Percentiles rank a stretch among this genome's conserved stretches.
These are phyloP conservation scores for Taxawa tesnikishii DNA, from an alignment of 2,329 filamentous ascomycete species.

Conservation along the genomic window DNA sequence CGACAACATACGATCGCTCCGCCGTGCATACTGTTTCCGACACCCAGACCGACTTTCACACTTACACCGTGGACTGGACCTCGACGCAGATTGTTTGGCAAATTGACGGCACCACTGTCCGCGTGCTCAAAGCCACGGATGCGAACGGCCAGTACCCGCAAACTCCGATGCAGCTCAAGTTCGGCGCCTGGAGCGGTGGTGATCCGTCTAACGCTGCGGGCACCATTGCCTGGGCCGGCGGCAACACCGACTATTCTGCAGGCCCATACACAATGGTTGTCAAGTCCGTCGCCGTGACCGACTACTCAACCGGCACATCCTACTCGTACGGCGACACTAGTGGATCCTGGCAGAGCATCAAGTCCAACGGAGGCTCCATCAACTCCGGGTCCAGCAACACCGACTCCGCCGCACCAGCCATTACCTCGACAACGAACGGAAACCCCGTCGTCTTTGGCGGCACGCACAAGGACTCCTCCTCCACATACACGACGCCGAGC, in stretches of 20 bases:
- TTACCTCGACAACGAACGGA: constrained; percentile 49
- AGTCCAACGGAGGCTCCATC: constrained; percentile 64
- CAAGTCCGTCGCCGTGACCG: constrained; percentile 61
- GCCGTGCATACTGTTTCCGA: constrained; percentile 57
- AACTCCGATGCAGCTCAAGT: constrained; percentile 87
- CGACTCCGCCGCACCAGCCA: constrained; percentile 43
- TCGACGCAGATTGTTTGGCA: constrained; percentile 74
- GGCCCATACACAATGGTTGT: constrained; percentile 84
- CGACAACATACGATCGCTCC: constrained; percentile 74
- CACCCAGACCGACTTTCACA: constrained; percentile 68
- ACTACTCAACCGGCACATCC: constrained; percentile 83
- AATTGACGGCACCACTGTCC: constrained; percentile 64
- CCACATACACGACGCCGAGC: constrained; percentile 10
- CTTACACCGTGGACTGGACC: constrained; percentile 89
- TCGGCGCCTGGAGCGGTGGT: constrained; percentile 86
- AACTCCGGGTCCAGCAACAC: constrained; percentile 42
- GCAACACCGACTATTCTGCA: constrained; percentile 67
- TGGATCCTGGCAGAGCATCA: constrained; percentile 72
- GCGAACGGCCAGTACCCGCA: constrained; percentile 79
- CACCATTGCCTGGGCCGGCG: constrained; percentile 82
- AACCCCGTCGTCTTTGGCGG: constrained; percentile 56
- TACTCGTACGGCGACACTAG: constrained; percentile 72
- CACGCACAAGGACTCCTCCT: constrained; percentile 40
- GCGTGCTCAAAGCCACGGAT: constrained; percentile 57
- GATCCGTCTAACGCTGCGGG: constrained; percentile 67